Evolutionary conservation across 2,329 filamentous ascomycete species (phyloP).

Genomic region (Clarireedia paspali): DNA sequence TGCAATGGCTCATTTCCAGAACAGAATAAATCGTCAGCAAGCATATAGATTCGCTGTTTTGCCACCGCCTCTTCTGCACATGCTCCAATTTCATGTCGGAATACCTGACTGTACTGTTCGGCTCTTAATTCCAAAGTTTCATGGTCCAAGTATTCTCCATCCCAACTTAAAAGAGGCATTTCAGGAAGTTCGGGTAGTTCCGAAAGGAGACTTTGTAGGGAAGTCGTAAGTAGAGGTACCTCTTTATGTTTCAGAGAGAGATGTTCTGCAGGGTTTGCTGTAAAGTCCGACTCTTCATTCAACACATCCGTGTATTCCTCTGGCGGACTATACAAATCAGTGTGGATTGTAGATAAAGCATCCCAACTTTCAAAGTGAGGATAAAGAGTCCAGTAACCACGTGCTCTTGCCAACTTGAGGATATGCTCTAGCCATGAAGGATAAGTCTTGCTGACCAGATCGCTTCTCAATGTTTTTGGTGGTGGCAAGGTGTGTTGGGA

Average conservation of each 20-base stretch:
- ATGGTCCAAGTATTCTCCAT: constrained; percentile 43
- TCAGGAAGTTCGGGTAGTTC: constrained; percentile 37
- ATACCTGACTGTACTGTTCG: constrained; percentile 46
- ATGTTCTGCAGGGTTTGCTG: constrained; percentile 23
- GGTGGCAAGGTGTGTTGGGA: constrained; percentile 29
- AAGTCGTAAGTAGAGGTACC: constrained; percentile 36
- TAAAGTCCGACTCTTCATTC: constrained; percentile 16
- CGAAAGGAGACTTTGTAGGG: constrained; percentile 44
- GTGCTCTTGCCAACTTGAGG: constrained; percentile 65
- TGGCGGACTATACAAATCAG: constrained; percentile 63
- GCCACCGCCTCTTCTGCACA: constrained; percentile 36
- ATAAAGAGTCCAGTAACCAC: constrained; percentile 75
- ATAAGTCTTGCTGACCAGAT: constrained; percentile 57
- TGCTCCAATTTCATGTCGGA: constrained; percentile 59
- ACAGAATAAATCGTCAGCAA: constrained; percentile 25
- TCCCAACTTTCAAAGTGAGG: constrained; percentile 47
- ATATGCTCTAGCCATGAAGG: constrained; percentile 75
- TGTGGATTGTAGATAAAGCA: constrained; percentile 65
- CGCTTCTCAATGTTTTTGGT: constrained; percentile 39
- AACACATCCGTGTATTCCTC: constrained; percentile 50
- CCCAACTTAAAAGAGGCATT: constrained; percentile 56
- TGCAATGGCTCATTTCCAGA: constrained; percentile 15
- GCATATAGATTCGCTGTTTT: constrained; percentile 14
- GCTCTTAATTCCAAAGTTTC: constrained; percentile 38
- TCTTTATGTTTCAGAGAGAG: constrained; percentile 23